Percentiles rank a stretch among this genome's conserved stretches.
phyloP scores from a whole-genome alignment of 2,329 filamentous ascomycete species.

The Decorospora gaudefroyi region DNA sequence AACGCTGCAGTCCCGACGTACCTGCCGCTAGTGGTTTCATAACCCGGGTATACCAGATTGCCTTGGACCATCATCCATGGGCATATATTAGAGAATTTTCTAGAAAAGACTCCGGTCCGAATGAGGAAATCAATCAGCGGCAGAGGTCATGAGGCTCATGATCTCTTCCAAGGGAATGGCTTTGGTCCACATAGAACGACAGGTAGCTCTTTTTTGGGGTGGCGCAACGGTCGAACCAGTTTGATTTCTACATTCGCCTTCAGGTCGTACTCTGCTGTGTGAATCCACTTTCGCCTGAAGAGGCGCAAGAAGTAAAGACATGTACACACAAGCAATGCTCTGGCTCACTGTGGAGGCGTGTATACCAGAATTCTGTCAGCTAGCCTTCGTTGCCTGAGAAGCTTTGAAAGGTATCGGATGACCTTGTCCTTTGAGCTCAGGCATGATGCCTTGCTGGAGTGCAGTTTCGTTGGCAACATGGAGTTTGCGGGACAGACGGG shows the following conservation, averaged over 20 bases:
- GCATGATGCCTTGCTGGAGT: slow-evolving; percentile 4
- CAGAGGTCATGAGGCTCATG: slow-evolving; percentile 29
- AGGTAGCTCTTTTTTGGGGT: background rate
- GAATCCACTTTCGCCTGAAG: slow-evolving; percentile 5
- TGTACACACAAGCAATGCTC: background rate
- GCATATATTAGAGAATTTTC: slow-evolving; percentile 26
- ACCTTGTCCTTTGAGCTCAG: slow-evolving; percentile 16
- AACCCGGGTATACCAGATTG: slow-evolving; percentile 30
- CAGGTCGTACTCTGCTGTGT: no score
- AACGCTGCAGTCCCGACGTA: slow-evolving; percentile 5
- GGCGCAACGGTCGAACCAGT: background rate
- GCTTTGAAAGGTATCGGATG: slow-evolving; percentile 6
- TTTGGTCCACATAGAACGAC: background rate
- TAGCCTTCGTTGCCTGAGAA: background rate
- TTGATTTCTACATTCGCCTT: slow-evolving; percentile 8
- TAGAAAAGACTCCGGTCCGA: slow-evolving; percentile 26
- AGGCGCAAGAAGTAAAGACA: background rate
- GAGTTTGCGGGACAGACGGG: slow-evolving; percentile 43
- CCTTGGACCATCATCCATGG: slow-evolving; percentile 13
- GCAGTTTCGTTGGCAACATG: slow-evolving; percentile 11
- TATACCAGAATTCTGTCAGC: background rate
- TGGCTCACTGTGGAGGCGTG: background rate
- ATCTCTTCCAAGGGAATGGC: slow-evolving; percentile 14
- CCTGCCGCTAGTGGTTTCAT: slow-evolving; percentile 21
- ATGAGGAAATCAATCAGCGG: slow-evolving; percentile 26